Base-by-base conservation (phyloP, 805 yeast species). In the Lachancea cidri region DNA sequence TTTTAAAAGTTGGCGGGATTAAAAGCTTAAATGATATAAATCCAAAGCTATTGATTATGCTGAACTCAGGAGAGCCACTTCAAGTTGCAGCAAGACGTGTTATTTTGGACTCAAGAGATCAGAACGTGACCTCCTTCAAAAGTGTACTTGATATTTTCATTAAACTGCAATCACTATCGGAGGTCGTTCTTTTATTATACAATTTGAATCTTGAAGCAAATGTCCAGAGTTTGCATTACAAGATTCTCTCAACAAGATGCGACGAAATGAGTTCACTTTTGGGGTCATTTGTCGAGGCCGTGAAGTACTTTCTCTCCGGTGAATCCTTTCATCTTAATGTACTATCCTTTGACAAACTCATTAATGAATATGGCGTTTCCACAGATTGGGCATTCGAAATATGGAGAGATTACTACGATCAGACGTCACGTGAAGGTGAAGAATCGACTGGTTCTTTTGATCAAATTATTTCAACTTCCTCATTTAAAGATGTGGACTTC, bases 1-100 rank as follows among this genome's bases (percentile, higher is more conserved):
- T 88, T 9, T 63, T 71, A 13, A 69, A 78, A 8, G 86, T 86
- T 81, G 86, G 89, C 24, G 97, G 97, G 9, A 75, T 89, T 31
- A 81, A 79, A 48, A 72, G 80, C 31, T 73, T 77, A 24, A 71
- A 81, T 9, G 85, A 88, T 52, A 68, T 88, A 25, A 81, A 87
- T 0, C 60, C 73, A 4, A 68, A 69, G 17, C 95, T 85, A 55
- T 72, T 87, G 19, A 69, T 76, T 36, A 70, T 79, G 65, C 62
- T 87, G 29, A 82, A 81, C 46, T 76, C 85, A 27, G 88, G 83
- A 1, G 61, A 70, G 1, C 65, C 76, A n/a, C 59, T 88, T 42
- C 76, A 74, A 42, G 65, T 67, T 34, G 52, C 73, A 2, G 83
- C 80, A 0, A 76, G 79, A 48, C 60, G 65, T 35, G 73, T 80